Percentiles rank a stretch among this genome's conserved stretches.
Conservation (phyloP, 345 rosid species). For the Syzygium aqueum region DNA sequence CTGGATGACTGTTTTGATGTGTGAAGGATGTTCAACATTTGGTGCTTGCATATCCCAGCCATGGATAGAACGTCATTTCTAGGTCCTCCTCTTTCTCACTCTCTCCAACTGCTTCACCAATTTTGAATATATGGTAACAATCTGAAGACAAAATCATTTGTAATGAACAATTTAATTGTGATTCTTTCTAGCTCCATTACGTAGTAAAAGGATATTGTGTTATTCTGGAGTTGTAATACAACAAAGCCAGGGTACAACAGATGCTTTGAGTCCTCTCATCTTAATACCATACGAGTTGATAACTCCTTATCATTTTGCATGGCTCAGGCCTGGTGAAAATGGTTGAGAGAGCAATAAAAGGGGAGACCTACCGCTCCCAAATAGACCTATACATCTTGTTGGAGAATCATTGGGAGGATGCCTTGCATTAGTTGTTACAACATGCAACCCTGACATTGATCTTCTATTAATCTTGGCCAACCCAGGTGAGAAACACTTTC, state of each 20-base stretch:
- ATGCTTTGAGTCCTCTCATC: not conserved
- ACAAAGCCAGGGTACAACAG: not conserved
- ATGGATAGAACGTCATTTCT: conserved; percentile 53
- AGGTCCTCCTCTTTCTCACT: conserved; percentile 14
- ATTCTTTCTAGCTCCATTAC: too few species aligned
- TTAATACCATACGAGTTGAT: not conserved
- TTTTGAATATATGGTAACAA: not conserved
- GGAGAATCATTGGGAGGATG: too few species aligned
- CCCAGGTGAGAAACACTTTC: conserved; percentile 28
- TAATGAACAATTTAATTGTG: too few species aligned
- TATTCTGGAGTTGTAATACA: not conserved
- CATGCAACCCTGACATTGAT: too few species aligned
- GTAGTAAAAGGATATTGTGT: too few species aligned
- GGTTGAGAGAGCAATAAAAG: conserved; percentile 37
- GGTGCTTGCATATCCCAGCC: conserved; percentile 77
- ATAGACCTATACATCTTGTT: too few species aligned
- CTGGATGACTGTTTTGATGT: too few species aligned
- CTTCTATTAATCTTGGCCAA: conserved; percentile 35
- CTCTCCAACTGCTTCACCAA: not conserved
- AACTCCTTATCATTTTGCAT: not conserved
- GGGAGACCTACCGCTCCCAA: conserved; percentile 9
- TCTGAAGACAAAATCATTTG: not conserved
- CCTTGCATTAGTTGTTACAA: too few species aligned
- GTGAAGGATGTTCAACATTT: conserved; percentile 24
- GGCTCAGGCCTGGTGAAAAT: conserved; percentile 49